Base-by-base conservation (phyloP, 208 protist genomes). In the Jaenimonas drosophilae region DNA sequence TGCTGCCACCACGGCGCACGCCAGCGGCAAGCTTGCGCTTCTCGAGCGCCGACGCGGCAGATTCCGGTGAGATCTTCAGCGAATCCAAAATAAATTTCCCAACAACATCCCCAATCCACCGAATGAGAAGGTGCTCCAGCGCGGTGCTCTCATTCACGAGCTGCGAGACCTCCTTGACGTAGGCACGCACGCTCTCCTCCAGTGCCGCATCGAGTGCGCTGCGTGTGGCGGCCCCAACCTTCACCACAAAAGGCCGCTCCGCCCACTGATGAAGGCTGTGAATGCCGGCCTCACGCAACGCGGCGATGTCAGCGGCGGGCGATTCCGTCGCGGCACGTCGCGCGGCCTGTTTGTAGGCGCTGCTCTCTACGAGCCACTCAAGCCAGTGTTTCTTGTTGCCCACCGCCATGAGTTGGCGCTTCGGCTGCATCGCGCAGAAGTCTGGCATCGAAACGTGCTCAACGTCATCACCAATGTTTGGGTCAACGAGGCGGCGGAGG, bases 51-150 rank as follows among this genome's bases (percentile, higher is more conserved):
- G 62, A 54, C 19, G 73, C 64, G 2, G 76, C 76, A 20, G 73
- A 52, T 36, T 79, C 75, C n/a, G 81, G 28, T 0, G 64, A 55
- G 2, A 91, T 58, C 31, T 65, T 52, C 17, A 91, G 49, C 19
- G 82, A 73, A 49, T 87, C 74, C 1, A 91, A 44, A 11, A 91
- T 37, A 43, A 91, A 91, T 40, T 76, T 71, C 1, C 82, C 77
- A 29, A 87, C 62, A 11, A 86, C 68, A 38, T 91, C 74, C 12
- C 71, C 48, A 5, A 68, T 59, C 77, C 82, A 91, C 27, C 49
- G 63, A 9, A 61, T 43, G 16, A 87, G 55, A 39, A 68, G 29
- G 16, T 60, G 46, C 31, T 67, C 52, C 6, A 74, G 46, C 26
- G 53, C 24, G 45, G 60, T 70, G 48, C 70, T 74, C 24, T 51